phyloP scores from a whole-genome alignment of 1,284 basidiomycete genomes.

The Mycena citricolor region DNA sequence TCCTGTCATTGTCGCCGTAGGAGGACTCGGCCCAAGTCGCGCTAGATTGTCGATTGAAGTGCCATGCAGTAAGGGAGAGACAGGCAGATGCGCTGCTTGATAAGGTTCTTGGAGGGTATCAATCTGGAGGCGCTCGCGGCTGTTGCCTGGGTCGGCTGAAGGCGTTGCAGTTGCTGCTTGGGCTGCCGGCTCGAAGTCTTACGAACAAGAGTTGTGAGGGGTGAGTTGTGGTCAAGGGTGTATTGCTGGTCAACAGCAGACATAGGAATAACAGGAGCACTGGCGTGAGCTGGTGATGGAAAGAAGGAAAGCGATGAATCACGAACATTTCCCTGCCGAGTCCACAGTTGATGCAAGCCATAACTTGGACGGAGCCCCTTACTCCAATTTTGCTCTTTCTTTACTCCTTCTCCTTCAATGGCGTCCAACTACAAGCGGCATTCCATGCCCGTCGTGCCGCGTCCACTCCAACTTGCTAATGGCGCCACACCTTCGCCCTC shows the following conservation, averaged over 20 bases:
- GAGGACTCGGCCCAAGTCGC: slow-evolving; percentile 14
- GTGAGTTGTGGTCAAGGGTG: too few relatives aligned
- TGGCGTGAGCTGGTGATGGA: too few relatives aligned
- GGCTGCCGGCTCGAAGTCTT: slow-evolving; percentile 19
- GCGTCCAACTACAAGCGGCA: slow-evolving; percentile 20
- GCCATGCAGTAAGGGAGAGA: slow-evolving; percentile 24
- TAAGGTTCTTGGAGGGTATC: slow-evolving; percentile 13
- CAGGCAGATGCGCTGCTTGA: slow-evolving; percentile 20
- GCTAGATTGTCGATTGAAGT: slow-evolving; percentile 19
- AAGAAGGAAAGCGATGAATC: too few relatives aligned
- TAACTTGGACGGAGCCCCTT: too few relatives aligned
- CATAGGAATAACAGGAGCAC: too few relatives aligned
- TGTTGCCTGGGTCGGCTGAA: slow-evolving; percentile 10
- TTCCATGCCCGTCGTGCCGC: slow-evolving; percentile 18
- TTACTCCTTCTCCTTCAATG: background rate
- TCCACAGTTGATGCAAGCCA: too few relatives aligned
- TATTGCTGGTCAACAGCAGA: too few relatives aligned
- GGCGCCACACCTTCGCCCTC: slow-evolving; percentile 7
- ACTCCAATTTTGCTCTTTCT: background rate
- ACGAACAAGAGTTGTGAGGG: slow-evolving; percentile 24
- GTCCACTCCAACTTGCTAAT: slow-evolving; percentile 19
- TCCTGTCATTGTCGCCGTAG: slow-evolving; percentile 12
- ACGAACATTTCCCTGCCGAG: too few relatives aligned
- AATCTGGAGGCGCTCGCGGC: slow-evolving; percentile 7
- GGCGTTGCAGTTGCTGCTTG: slow-evolving; percentile 4